phyloP scores from a whole-genome alignment of 2,329 filamentous ascomycete species.

The Pseudocercospora cruenta region DNA sequence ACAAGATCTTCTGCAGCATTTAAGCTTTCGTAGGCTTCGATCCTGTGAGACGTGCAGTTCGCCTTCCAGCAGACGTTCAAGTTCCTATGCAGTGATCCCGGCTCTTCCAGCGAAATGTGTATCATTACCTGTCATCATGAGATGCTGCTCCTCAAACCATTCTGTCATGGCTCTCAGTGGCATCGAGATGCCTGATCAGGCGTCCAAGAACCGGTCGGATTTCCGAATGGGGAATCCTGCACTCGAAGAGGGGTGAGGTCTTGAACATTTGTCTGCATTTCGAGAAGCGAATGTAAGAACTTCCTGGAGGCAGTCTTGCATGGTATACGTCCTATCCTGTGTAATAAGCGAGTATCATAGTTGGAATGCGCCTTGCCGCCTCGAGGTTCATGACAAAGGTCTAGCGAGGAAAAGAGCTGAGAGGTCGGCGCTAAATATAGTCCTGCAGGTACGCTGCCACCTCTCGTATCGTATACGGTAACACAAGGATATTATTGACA shows the following conservation, averaged over 20 bases:
- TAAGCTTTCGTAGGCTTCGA: constrained; percentile 3
- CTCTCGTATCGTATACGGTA: constrained; percentile 6
- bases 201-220: not conserved
- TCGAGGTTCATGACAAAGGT: constrained; percentile 1
- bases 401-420: not conserved
- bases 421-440: constrained; percentile 4
- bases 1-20: constrained; percentile 1
- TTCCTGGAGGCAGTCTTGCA: not conserved
- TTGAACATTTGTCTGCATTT: not conserved
- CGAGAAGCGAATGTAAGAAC: not conserved
- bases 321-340: not conserved
- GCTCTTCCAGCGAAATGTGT: not conserved
- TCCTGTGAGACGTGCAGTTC: not conserved
- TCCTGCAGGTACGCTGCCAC: constrained; percentile 1
- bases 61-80: not conserved
- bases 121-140: not conserved
- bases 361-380: not conserved
- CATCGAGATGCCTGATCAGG: not conserved
- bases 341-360: not conserved
- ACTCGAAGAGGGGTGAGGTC: not conserved
- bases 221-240: not conserved
- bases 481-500: constrained; percentile 2
- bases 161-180: not conserved
- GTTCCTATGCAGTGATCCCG: too few relatives aligned
- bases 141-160: not conserved